phyloP scores from a whole-genome alignment of 2,329 filamentous ascomycete genomes.

The Triangularia verruculosa region DNA sequence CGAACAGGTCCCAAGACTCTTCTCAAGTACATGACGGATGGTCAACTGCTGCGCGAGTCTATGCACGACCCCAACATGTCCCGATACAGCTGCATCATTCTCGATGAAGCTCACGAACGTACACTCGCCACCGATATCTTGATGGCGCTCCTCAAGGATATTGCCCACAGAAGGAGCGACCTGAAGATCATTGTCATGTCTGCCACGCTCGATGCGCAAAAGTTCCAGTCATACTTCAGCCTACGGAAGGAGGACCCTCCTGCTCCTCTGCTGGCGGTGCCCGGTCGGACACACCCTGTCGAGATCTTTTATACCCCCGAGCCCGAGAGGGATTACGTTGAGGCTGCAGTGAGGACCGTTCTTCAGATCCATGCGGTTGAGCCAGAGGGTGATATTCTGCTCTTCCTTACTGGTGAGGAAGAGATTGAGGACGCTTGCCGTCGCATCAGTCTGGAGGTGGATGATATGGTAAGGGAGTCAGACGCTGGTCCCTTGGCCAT shows the following conservation, averaged over 20 bases:
- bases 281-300: conserved; percentile 91
- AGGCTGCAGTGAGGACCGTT: conserved; percentile 90
- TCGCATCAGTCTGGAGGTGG: conserved; percentile 85
- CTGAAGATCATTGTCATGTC: conserved; percentile 99
- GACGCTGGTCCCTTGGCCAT: conserved; percentile 86
- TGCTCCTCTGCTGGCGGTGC: conserved; percentile 88
- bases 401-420: conserved; percentile 97
- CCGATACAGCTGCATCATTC: conserved; percentile 95
- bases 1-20: conserved; percentile 83
- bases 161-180: conserved; percentile 76
- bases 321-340: conserved; percentile 93
- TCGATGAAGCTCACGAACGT: conserved; percentile 97
- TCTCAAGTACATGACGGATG: conserved; percentile 99
- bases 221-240: conserved; percentile 92
- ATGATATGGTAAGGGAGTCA: conserved; percentile 87
- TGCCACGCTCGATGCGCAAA: conserved; percentile 93
- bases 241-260: conserved; percentile 51
- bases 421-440: conserved; percentile 96
- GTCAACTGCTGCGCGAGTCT: conserved; percentile 94
- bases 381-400: conserved; percentile 83
- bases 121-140: conserved; percentile 96
- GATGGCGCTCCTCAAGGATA: conserved; percentile 93
- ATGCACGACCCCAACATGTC: conserved; percentile 92
- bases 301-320: conserved; percentile 99
- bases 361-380: conserved; percentile 95